Evolutionary conservation across 345 rosid genomes (phyloP), one percentile per base, ranked within the genome.

Genomic region (Eucalyptus urophylla): DNA sequence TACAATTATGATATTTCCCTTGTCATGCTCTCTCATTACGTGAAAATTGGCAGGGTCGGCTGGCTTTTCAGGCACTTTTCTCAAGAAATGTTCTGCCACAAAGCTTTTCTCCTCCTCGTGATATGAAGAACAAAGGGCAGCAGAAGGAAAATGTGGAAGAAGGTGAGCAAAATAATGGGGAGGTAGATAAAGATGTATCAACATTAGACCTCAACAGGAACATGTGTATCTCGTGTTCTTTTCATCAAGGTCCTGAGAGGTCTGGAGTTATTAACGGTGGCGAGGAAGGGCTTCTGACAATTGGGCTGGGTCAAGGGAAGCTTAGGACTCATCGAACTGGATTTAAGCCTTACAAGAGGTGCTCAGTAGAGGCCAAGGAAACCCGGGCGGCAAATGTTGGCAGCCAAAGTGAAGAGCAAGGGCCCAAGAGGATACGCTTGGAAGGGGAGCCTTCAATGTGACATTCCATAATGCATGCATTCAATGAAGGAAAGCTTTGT

Each of bases 291-390:
- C 91, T 94, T 56, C 92, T 92, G n/a, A 92, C 94, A 27, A 90
- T 95, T 10, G 96, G 96, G 65, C 93, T 95, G 53, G 95, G 95
- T 90, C 86, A 89, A 40, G 95, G 92, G 89, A 95, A 92, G 90
- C 91, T 93, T 25, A 96, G 91, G 93, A 91, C 94, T 72, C 94
- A 92, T 81, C 93, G 94, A 86, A 96, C 98, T 58, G 98, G 99
- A 89, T 97, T 97, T 90, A 97, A 95, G 90, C 99, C 99, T 49
- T 97, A 97, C 94, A 96, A 96, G 92, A 94, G 99, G 91, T 97
- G 98, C 90, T 95, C 97, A 2, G 69, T 93, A 90, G 99, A 97
- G 94, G 97, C 97, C 72, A 95, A 91, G 86, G 99, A 96, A 87
- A 94, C 90, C 92, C 94, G 91, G 89, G 37, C 88, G 88, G 86